A percentile compares a stretch with the other conserved stretches of the same genome.
phyloP scores from a whole-genome alignment of 129 eudicot species.

The Logfia minima region DNA sequence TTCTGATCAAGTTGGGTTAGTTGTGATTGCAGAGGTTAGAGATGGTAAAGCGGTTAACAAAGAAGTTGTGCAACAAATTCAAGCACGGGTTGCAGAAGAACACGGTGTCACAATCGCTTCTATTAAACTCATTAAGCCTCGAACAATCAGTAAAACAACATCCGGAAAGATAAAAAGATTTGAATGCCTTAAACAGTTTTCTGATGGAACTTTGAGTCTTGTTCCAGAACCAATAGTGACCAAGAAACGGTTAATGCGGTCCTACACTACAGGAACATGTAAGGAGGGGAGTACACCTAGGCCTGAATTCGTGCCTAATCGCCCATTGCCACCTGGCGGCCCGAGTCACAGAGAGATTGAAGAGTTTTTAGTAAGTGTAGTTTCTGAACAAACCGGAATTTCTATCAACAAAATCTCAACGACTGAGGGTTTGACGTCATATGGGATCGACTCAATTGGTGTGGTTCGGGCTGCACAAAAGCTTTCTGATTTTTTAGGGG shows the following conservation, averaged over 20 bases:
- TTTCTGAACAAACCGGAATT: slow-evolving; percentile 68
- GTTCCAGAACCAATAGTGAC: slow-evolving; percentile 56
- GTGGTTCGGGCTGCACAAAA: slow-evolving; percentile 89
- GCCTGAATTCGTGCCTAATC: slow-evolving; percentile 23
- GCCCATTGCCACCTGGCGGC: slow-evolving; percentile 35
- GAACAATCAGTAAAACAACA: slow-evolving; percentile 80
- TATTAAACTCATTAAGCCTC: slow-evolving; percentile 56
- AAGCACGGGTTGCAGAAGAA: slow-evolving; percentile 71
- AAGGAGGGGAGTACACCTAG: slow-evolving; percentile 69
- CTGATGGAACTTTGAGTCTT: slow-evolving; percentile 62
- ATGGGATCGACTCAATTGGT: slow-evolving; percentile 88
- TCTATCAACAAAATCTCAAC: slow-evolving; percentile 58
- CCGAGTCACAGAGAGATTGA: slow-evolving; percentile 53
- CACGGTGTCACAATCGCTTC: slow-evolving; percentile 71
- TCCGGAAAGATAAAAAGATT: slow-evolving; percentile 79
- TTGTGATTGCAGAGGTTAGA: slow-evolving; percentile 74
- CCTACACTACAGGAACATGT: slow-evolving; percentile 74
- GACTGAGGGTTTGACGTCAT: slow-evolving; percentile 58
- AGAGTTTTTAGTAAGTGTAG: slow-evolving; percentile 53
- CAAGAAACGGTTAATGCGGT: slow-evolving; percentile 48
- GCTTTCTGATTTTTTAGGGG: slow-evolving; percentile 83
- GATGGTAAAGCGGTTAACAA: slow-evolving; percentile 69
- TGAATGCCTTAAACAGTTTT: slow-evolving; percentile 72
- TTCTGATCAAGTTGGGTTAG: slow-evolving; percentile 83
- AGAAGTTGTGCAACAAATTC: slow-evolving; percentile 58